Evolutionary conservation across 1,139 yeast species (phyloP), one percentile per base, ranked within the genome.

Genomic region (Yamadazyma dushanensis): DNA sequence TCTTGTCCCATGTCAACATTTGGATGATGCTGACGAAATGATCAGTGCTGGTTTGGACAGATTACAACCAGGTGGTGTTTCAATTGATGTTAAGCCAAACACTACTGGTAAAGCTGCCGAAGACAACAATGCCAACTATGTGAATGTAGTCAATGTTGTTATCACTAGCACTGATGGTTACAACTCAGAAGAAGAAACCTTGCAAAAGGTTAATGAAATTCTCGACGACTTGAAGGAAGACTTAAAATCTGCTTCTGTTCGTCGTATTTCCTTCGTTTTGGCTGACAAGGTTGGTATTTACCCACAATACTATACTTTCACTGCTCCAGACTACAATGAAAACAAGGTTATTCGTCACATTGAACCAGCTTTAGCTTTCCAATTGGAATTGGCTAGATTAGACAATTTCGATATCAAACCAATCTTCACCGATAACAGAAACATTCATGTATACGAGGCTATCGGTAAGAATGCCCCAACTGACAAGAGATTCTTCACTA

Each of bases 351-450:
- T 92, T 60, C 90, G 98, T 70, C 97, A 92, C 59, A 88, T 92
- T 54, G 98, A 92, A 65, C 98, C 98, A 21, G 97, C 98, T 30
- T 74, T 92, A 55, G 98, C 98, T 38, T 92, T 83, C 84, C 98
- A 92, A 70, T 76, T 92, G 53, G 98, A 92, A 67, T 76, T 92
- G 50, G 95, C 89, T 55, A 82, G 97, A 70, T 76, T 92, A 65
- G 87, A 95, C 33, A 94, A 92, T 70, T 92, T 92, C 67, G 82
- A 87, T 65, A 88, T 92, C 63, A 88, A 84, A 59, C 97, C 97
- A 33, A 87, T 92, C 40, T 87, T 88, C 70, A 88, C 97, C 41
- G 97, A 90, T 61, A 92, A 94, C 74, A 83, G 97, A 71, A 90
- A 92, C 67, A 87, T 92, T 49, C 98, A 92, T 58, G 97, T 92